A percentile compares a stretch with the other conserved stretches of the same genome.
Conservation (phyloP, 768 basidiomycete genomes). For the Amanita muscaria region DNA sequence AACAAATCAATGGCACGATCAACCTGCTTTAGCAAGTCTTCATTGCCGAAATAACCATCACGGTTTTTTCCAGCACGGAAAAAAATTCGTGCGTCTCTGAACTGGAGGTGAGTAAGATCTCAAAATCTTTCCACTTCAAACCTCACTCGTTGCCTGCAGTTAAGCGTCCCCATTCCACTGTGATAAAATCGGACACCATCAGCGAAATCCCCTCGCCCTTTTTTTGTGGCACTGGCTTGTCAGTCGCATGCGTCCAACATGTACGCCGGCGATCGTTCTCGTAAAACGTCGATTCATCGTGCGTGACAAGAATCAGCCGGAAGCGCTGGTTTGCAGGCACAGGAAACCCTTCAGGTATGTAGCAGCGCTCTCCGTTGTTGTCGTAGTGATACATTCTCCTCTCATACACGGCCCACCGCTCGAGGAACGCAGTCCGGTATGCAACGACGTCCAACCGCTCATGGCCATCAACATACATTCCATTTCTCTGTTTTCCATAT, state of each 20-base stretch:
- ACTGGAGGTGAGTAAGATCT: not conserved
- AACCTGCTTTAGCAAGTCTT: conserved; percentile 19
- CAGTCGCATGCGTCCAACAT: conserved; percentile 17
- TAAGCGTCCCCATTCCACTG: conserved; percentile 22
- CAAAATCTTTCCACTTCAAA: conserved; percentile 5
- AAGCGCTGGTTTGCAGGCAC: conserved; percentile 13
- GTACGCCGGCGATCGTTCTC: conserved; percentile 22
- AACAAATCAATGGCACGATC: conserved; percentile 22
- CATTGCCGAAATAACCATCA: no score
- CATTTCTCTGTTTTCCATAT: conserved; percentile 17
- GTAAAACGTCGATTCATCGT: conserved; percentile 34
- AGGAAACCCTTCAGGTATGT: conserved; percentile 13
- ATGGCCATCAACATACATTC: conserved; percentile 24
- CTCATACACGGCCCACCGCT: conserved; percentile 4
- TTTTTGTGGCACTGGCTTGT: conserved; percentile 16
- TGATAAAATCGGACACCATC: conserved; percentile 28
- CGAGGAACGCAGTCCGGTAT: conserved; percentile 17
- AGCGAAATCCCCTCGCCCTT: conserved; percentile 31
- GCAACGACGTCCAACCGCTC: conserved; percentile 21
- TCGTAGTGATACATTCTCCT: conserved; percentile 5
- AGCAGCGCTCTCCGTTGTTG: conserved; percentile 17
- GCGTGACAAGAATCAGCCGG: conserved; percentile 18
- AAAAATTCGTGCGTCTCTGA: no score
- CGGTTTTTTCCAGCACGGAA: no score
- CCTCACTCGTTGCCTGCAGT: conserved; percentile 14